Evolutionary conservation across 306 rosid genomes (phyloP), one percentile per base, ranked within the genome.

Genomic region (Prunus persica): DNA sequence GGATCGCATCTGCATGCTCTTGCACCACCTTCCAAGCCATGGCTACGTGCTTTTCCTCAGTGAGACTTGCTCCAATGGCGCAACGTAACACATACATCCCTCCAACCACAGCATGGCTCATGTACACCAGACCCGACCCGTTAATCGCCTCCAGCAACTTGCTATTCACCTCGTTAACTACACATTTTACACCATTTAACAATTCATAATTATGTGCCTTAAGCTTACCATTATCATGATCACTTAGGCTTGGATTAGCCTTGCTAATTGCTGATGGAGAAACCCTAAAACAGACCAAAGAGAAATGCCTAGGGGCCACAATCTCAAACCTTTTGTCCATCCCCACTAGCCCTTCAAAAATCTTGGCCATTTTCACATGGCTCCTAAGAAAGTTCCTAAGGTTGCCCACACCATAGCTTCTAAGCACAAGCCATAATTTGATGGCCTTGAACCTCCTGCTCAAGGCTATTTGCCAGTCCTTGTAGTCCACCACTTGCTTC

Each of bases 11-110:
- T 20, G 88, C 86, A 22, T 82, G 79, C 16, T 84, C 79, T 15
- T 89, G 87, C 30, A 89, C 86, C 65, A 76, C 45, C 52, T 84
- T 89, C 90, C 91, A 89, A 0, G 87, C 80, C 81, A 11, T 60
- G 12, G 64, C 38, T 32, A 89, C 62, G 34, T 85, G 91, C 6
- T 70, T 57, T 68, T 89, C 91, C 76, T 89, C 76, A 0, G 91
- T 86, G 61, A 87, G 69, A 8, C 84, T 83, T 1, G 87, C 77
- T 14, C 91, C 91, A 11, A 87, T 66, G 0, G 86, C 77, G 67
- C 82, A 76, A 18, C 91, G 68, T 2, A 87, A 71, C 41, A 85
- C 45, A 63, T 66, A 80, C 52, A 76, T 66, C 20, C 80, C 88
- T 20, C 67, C 87, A 32, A 85, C 75, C 6, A 77, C 18, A 0